A percentile compares a stretch with the other conserved stretches of the same genome.
Evolutionary conservation across 495 filamentous ascomycete species (phyloP).

Genomic region (Daldinia bambusicola): DNA sequence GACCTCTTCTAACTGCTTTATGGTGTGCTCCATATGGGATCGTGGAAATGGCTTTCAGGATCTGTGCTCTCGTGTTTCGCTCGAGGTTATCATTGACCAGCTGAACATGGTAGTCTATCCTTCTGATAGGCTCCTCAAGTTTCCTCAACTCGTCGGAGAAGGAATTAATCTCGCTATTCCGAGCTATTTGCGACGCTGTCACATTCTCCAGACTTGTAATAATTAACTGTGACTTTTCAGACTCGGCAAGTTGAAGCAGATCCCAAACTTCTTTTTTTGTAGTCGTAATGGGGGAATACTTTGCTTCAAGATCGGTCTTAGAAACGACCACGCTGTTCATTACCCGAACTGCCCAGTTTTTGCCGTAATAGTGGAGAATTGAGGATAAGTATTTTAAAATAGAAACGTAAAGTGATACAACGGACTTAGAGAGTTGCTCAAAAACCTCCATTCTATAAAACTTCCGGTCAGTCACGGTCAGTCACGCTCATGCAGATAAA

Average conservation of each 20-base stretch:
- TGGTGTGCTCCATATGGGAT: not conserved
- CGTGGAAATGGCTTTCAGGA: not conserved
- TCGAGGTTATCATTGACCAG: not conserved
- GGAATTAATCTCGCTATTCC: not conserved
- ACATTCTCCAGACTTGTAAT: not conserved
- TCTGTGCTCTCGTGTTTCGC: not conserved
- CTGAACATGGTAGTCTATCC: not conserved
- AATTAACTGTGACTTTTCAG: not conserved
- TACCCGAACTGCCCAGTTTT: not conserved
- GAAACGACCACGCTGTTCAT: not conserved
- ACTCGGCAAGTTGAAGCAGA: not conserved
- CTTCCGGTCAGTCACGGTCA: too few species aligned
- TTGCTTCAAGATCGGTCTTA: not conserved
- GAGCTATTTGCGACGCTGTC: not conserved
- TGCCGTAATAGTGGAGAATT: not conserved
- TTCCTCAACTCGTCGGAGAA: not conserved
- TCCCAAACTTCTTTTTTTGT: not conserved
- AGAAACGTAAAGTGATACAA: not conserved
- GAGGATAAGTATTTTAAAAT: slow-evolving; percentile 1
- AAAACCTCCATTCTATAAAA: not conserved
- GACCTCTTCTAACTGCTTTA: not conserved
- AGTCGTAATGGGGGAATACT: not conserved
- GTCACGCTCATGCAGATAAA: not conserved
- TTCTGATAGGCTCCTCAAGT: not conserved
- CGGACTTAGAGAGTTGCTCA: not conserved